These are phyloP conservation scores for Globisporangium cederbergense DNA, from an alignment of 352 stramenopile species.

Conservation along the genomic window DNA sequence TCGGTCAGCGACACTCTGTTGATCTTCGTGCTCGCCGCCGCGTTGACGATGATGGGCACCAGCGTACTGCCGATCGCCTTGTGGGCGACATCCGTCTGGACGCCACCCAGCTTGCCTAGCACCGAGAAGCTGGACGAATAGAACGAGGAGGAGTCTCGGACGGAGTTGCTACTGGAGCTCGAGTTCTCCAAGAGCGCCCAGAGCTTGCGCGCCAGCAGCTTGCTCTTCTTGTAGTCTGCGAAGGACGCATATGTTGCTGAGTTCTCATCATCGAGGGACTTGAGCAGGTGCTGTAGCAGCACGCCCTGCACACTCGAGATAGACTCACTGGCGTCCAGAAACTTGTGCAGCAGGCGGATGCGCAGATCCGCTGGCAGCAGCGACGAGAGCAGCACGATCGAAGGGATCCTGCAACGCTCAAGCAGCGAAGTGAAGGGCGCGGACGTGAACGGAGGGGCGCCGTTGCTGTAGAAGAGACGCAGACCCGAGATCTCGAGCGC, in stretches of 20 bases:
- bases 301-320: conserved; percentile 22
- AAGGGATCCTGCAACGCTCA: conserved; percentile 12
- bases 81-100: conserved; percentile 24
- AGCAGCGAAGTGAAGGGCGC: conserved; percentile 7
- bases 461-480: conserved; percentile 10
- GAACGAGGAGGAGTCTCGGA: conserved; percentile 16
- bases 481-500: conserved; percentile 27
- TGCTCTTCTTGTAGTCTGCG: conserved; percentile 32
- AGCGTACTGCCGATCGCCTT: conserved; percentile 20
- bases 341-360: conserved; percentile 13
- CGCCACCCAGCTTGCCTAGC: conserved; percentile 24
- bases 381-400: conserved; percentile 15
- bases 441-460: not conserved
- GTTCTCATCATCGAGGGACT: conserved; percentile 21
- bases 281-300: conserved; percentile 32
- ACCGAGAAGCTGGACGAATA: conserved; percentile 34
- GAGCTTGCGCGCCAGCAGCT: conserved; percentile 34
- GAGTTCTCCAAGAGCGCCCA: conserved; percentile 33
- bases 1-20: conserved; percentile 7
- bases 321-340: not conserved
- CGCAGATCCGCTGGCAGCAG: conserved; percentile 12
- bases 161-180: not conserved
- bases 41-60: conserved; percentile 31
- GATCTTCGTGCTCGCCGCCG: not conserved
- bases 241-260: conserved; percentile 21